phyloP scores from a whole-genome alignment of 305 asterid genomes.

The Fraxinus dipetala region DNA sequence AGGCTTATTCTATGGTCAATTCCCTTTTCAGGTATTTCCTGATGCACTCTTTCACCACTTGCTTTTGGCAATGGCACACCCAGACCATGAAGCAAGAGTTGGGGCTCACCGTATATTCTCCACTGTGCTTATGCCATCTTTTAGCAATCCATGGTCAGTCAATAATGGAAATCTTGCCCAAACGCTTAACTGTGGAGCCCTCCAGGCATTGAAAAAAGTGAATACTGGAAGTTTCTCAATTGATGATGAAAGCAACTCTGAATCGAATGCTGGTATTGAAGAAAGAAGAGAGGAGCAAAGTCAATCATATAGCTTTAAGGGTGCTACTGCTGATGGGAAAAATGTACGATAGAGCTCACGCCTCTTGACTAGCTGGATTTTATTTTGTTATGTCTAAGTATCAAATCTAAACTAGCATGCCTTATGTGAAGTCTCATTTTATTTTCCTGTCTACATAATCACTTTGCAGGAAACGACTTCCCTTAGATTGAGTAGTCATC shows the following conservation, averaged over 20 bases:
- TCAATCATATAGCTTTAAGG: conserved; percentile 31
- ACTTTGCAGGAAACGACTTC: conserved; percentile 36
- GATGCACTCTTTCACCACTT: conserved; percentile 51
- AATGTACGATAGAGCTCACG: conserved; percentile 22
- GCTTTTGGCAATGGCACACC: conserved; percentile 53
- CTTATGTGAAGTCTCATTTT: background rate
- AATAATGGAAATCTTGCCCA: conserved; percentile 28
- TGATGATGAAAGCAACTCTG: conserved; percentile 23
- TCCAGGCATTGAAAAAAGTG: conserved; percentile 24
- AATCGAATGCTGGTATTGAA: conserved; percentile 23
- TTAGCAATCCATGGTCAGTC: conserved; percentile 28
- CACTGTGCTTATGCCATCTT: conserved; percentile 49
- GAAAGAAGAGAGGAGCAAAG: conserved; percentile 28
- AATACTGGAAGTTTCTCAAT: conserved; percentile 34
- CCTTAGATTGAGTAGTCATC: conserved; percentile 49
- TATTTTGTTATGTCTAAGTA: background rate
- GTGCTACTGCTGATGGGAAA: conserved; percentile 25
- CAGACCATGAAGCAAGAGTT: conserved; percentile 45
- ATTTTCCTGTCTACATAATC: background rate
- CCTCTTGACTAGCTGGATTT: background rate
- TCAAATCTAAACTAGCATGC: background rate
- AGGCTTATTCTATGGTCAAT: background rate
- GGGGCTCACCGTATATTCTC: conserved; percentile 47
- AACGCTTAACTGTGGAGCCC: conserved; percentile 27
- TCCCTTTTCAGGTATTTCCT: conserved; percentile 44